phyloP scores from a whole-genome alignment of 176 grass and related monocot species.

The Zea luxurians region DNA sequence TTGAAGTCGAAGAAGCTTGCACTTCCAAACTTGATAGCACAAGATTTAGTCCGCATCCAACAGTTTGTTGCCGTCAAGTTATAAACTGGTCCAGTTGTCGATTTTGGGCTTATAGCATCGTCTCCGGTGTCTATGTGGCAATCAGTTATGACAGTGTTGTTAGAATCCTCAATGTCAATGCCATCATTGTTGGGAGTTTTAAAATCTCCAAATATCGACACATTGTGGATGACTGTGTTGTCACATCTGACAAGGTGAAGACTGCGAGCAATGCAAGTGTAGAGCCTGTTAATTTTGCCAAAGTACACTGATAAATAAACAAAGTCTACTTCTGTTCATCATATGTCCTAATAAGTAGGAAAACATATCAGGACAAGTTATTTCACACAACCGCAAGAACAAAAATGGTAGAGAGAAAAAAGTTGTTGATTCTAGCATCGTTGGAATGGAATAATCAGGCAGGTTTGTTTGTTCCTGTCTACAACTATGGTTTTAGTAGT shows the following conservation, averaged over 20 bases:
- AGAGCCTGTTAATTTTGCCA: not conserved
- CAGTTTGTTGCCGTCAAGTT: conserved; percentile 73
- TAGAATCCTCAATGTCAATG: conserved; percentile 82
- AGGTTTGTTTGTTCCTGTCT: not conserved
- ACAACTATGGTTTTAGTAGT: not conserved
- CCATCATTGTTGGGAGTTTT: conserved; percentile 82
- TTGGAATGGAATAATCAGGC: not conserved
- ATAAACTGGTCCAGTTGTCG: conserved; percentile 57
- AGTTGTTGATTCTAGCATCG: not conserved
- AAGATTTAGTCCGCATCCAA: conserved; percentile 88
- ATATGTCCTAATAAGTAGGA: not conserved
- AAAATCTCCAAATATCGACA: conserved; percentile 79
- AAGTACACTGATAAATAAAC: conserved; percentile 10
- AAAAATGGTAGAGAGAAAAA: not conserved
- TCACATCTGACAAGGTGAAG: conserved; percentile 79
- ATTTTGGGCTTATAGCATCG: conserved; percentile 77
- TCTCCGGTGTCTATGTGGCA: conserved; percentile 85
- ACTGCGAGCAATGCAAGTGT: conserved; percentile 38
- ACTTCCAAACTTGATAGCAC: conserved; percentile 85
- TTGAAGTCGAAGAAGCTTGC: conserved; percentile 61
- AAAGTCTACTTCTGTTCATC: not conserved
- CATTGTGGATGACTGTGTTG: conserved; percentile 59
- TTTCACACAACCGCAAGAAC: not conserved
- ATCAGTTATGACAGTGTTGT: conserved; percentile 67
- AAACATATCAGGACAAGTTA: not conserved